Conservation (phyloP, 2,329 filamentous ascomycete genomes). For the Didymella glomerata region DNA sequence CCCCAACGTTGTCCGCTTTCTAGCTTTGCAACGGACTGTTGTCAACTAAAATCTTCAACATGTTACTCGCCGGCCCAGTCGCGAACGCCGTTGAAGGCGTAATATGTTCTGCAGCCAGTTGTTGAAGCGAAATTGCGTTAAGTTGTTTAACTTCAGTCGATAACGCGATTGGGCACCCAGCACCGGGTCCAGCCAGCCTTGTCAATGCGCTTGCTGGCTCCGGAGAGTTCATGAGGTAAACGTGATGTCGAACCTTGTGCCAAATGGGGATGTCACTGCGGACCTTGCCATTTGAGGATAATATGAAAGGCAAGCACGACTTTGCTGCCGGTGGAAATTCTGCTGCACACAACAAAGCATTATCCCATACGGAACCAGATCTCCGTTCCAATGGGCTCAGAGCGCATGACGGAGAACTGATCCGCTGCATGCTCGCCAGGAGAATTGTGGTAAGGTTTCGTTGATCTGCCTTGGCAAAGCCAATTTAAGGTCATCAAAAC, state of each 20-base stretch:
- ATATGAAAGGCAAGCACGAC: neutral
- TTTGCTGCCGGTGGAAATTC: neutral
- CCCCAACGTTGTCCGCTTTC: slow-evolving; percentile 18
- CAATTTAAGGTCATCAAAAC: slow-evolving; percentile 5
- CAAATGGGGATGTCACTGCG: neutral
- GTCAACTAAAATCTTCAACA: neutral
- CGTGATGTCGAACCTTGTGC: slow-evolving; percentile 1
- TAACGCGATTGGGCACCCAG: neutral
- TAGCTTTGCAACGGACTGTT: slow-evolving; percentile 11
- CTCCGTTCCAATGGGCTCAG: neutral
- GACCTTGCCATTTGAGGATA: neutral
- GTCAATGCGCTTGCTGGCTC: neutral
- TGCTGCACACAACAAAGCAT: neutral
- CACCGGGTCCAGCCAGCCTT: neutral
- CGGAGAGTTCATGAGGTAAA: neutral
- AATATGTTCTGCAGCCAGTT: neutral
- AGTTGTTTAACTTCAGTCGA: slow-evolving; percentile 5
- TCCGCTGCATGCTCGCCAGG: neutral
- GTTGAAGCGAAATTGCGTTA: slow-evolving; percentile 13
- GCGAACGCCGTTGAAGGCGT: slow-evolving; percentile 8
- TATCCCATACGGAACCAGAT: neutral
- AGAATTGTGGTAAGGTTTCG: neutral
- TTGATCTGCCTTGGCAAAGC: slow-evolving; percentile 1
- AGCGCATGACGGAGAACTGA: neutral
- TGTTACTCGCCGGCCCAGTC: slow-evolving; percentile 9